Conservation (phyloP, 305 asterid species). For the Fraxinus floribunda region DNA sequence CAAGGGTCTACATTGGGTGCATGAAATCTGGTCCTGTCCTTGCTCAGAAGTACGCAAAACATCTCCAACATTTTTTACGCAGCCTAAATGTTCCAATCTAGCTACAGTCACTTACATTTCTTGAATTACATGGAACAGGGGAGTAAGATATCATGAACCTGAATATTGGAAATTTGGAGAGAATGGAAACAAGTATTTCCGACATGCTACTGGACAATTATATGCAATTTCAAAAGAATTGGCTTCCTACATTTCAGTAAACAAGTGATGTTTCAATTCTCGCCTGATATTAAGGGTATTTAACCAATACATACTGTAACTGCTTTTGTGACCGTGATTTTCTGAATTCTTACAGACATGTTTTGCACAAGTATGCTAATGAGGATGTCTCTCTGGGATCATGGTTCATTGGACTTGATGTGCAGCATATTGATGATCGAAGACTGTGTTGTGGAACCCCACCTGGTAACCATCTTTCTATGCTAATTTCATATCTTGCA, state of each 20-base stretch:
- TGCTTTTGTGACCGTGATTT: not conserved
- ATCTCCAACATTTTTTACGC: not conserved
- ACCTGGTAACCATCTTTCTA: slow-evolving; percentile 49
- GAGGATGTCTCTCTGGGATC: slow-evolving; percentile 91
- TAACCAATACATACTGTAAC: not conserved
- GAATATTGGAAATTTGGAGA: slow-evolving; percentile 97
- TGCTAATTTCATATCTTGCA: not conserved
- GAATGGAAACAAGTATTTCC: slow-evolving; percentile 85
- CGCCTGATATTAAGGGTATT: not conserved
- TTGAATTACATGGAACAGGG: slow-evolving; percentile 47
- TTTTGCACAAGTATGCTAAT: slow-evolving; percentile 84
- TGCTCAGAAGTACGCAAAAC: slow-evolving; percentile 62
- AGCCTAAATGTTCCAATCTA: not conserved
- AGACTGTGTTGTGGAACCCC: slow-evolving; percentile 93
- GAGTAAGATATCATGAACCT: slow-evolving; percentile 93
- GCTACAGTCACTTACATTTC: slow-evolving; percentile 11
- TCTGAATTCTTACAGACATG: slow-evolving; percentile 49
- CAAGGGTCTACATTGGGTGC: slow-evolving; percentile 74
- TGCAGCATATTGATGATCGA: slow-evolving; percentile 72
- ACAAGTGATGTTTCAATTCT: slow-evolving; percentile 55
- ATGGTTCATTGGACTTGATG: slow-evolving; percentile 96
- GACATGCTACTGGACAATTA: slow-evolving; percentile 91
- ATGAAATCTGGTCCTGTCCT: slow-evolving; percentile 97
- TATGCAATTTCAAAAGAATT: slow-evolving; percentile 87
- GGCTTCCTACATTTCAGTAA: slow-evolving; percentile 65